These are phyloP conservation scores for Colletotrichum aenigma DNA, from an alignment of 2,329 filamentous ascomycete species.

Conservation along the genomic window DNA sequence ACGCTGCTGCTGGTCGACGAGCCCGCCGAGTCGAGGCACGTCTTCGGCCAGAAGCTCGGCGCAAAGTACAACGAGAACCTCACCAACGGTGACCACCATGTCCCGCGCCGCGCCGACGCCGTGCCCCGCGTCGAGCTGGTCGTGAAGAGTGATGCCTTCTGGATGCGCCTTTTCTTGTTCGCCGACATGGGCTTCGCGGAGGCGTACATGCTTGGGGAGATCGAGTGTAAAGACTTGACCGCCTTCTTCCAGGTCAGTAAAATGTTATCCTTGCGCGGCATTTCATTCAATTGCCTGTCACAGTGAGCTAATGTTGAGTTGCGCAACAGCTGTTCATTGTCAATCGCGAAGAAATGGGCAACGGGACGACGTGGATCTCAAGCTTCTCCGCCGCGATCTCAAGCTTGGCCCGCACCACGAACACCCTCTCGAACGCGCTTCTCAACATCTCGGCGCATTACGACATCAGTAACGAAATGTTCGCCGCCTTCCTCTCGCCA, in stretches of 20 bases:
- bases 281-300: not conserved
- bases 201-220: constrained; percentile 75
- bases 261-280: not conserved
- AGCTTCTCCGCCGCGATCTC: constrained; percentile 62
- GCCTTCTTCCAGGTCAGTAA: constrained; percentile 66
- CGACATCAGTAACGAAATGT: constrained; percentile 79
- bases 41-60: constrained; percentile 51
- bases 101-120: constrained; percentile 33
- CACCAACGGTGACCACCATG: constrained; percentile 31
- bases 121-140: constrained; percentile 57
- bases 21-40: constrained; percentile 41
- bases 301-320: constrained; percentile 25
- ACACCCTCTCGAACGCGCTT: constrained; percentile 61
- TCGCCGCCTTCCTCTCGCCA: constrained; percentile 73
- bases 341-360: constrained; percentile 67
- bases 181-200: constrained; percentile 79
- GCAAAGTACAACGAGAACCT: constrained; percentile 39
- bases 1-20: constrained; percentile 54
- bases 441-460: constrained; percentile 76
- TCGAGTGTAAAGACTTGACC: constrained; percentile 69
- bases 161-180: constrained; percentile 71
- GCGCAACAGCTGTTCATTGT: constrained; percentile 73
- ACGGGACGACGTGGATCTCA: constrained; percentile 67
- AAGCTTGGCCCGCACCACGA: constrained; percentile 60
- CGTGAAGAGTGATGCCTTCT: constrained; percentile 71